These are phyloP conservation scores for Psilocybe tampanensis DNA, from an alignment of 768 basidiomycete species.

Conservation along the genomic window DNA sequence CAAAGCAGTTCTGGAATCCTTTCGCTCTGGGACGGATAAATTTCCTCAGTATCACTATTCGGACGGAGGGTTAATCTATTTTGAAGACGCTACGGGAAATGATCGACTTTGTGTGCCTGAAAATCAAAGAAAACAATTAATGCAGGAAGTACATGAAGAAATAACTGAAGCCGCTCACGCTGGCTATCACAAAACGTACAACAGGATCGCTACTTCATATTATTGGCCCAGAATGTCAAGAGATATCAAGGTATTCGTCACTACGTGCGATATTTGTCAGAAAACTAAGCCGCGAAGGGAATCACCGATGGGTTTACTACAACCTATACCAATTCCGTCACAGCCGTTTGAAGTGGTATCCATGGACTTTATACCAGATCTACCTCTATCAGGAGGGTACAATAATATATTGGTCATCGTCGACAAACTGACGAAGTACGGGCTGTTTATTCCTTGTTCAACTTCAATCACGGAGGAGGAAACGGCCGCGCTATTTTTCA, in stretches of 20 bases:
- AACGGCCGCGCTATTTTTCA: constrained; percentile 30
- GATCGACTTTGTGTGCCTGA: constrained; percentile 31
- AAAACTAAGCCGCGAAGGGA: constrained; percentile 27
- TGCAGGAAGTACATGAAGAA: constrained; percentile 26
- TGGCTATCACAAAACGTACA: constrained; percentile 28
- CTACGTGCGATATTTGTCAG: constrained; percentile 29
- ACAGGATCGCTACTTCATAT: constrained; percentile 20
- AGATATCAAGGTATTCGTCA: constrained; percentile 21
- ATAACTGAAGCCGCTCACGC: constrained; percentile 28
- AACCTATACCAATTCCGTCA: constrained; percentile 33
- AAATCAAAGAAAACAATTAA: constrained; percentile 9
- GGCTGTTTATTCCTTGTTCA: constrained; percentile 37
- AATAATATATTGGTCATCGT: constrained; percentile 36
- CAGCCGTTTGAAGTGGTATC: constrained; percentile 32
- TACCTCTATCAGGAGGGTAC: constrained; percentile 31
- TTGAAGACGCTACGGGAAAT: constrained; percentile 18
- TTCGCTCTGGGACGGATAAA: too few species aligned
- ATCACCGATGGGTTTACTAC: constrained; percentile 32
- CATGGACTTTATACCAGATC: constrained; percentile 39
- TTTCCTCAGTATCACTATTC: too few species aligned
- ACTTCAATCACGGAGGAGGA: constrained; percentile 25
- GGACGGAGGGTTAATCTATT: too few species aligned
- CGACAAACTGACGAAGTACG: constrained; percentile 39
- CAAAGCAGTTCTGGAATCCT: too few species aligned
- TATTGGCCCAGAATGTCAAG: constrained; percentile 35